A percentile compares a stretch with the other conserved stretches of the same genome.
Conservation (phyloP, 768 basidiomycete genomes). For the Imleria badia region DNA sequence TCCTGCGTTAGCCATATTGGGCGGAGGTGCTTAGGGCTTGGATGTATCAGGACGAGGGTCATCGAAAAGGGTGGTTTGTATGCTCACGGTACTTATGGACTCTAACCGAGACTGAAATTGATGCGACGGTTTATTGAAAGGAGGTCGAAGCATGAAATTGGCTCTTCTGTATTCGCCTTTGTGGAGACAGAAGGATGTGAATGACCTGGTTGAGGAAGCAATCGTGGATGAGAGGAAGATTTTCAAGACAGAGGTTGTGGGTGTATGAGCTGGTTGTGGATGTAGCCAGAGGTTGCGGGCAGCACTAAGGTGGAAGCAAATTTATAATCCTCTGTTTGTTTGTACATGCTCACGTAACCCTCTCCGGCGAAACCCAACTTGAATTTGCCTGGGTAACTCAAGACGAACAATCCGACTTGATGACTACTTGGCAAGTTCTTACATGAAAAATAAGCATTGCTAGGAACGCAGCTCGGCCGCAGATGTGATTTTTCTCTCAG, state of each 20-base stretch:
- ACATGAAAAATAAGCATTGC: too few relatives aligned
- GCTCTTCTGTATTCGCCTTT: constrained; percentile 34
- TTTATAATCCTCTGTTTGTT: constrained; percentile 30
- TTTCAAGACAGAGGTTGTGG: not conserved
- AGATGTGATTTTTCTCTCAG: too few relatives aligned
- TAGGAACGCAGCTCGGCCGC: too few relatives aligned
- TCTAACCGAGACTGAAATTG: constrained; percentile 55
- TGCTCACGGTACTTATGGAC: constrained; percentile 53
- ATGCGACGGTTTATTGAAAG: constrained; percentile 68
- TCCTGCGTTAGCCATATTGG: constrained; percentile 81
- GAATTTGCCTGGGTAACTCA: too few relatives aligned
- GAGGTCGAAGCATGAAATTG: constrained; percentile 89
- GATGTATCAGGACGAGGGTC: not conserved
- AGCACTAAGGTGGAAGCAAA: constrained; percentile 8
- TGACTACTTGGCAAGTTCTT: too few relatives aligned
- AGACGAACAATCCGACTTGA: too few relatives aligned
- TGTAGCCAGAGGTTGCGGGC: not conserved
- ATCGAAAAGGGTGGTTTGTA: not conserved
- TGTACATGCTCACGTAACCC: constrained; percentile 15
- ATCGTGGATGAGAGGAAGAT: constrained; percentile 17
- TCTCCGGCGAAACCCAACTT: too few relatives aligned
- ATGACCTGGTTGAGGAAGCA: constrained; percentile 23
- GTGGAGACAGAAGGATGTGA: constrained; percentile 32
- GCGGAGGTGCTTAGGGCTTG: constrained; percentile 59
- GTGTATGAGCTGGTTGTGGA: not conserved